phyloP scores from a whole-genome alignment of 2,329 filamentous ascomycete genomes.

The Biscogniauxia marginata region DNA sequence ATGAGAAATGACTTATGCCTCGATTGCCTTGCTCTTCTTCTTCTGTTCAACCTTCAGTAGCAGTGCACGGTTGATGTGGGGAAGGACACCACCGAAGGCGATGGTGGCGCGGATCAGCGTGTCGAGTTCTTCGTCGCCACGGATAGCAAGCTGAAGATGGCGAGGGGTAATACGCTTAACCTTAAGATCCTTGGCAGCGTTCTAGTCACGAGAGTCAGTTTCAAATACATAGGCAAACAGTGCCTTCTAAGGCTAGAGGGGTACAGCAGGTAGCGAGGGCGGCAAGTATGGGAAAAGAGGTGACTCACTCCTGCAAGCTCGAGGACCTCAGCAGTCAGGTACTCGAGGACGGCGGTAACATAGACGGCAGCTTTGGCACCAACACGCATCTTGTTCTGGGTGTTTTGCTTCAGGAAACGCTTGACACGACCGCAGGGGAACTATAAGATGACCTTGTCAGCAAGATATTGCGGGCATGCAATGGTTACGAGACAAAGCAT shows the following conservation, averaged over 20 bases:
- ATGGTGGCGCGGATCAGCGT: slow-evolving; percentile 97
- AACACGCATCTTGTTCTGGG: slow-evolving; percentile 99
- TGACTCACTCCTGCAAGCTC: slow-evolving; percentile 83
- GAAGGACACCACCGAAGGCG: slow-evolving; percentile 95
- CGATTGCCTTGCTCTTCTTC: slow-evolving; percentile 71
- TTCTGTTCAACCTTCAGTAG: slow-evolving; percentile 96
- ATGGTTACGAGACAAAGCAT: background rate
- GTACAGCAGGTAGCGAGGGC: background rate
- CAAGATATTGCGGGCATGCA: background rate
- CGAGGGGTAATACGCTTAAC: slow-evolving; percentile 99
- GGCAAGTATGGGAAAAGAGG: slow-evolving; percentile 8
- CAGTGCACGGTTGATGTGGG: slow-evolving; percentile 97
- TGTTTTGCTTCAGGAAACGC: slow-evolving; percentile 99
- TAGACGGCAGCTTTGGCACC: slow-evolving; percentile 98
- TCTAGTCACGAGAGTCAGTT: slow-evolving; percentile 47
- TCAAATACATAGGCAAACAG: background rate
- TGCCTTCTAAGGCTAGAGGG: background rate
- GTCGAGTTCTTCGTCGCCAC: slow-evolving; percentile 97
- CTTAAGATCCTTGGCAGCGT: slow-evolving; percentile 98
- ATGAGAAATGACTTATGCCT: slow-evolving; percentile 36
- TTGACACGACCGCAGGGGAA: slow-evolving; percentile 99
- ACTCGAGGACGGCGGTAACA: slow-evolving; percentile 96
- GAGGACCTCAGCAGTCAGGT: slow-evolving; percentile 95
- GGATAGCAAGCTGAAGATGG: slow-evolving; percentile 95
- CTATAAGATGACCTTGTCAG: slow-evolving; percentile 47